Percentiles rank a stretch among this genome's conserved stretches.
Conservation (phyloP, 148 eudicot genomes). For the Rhododendron ovatum region DNA sequence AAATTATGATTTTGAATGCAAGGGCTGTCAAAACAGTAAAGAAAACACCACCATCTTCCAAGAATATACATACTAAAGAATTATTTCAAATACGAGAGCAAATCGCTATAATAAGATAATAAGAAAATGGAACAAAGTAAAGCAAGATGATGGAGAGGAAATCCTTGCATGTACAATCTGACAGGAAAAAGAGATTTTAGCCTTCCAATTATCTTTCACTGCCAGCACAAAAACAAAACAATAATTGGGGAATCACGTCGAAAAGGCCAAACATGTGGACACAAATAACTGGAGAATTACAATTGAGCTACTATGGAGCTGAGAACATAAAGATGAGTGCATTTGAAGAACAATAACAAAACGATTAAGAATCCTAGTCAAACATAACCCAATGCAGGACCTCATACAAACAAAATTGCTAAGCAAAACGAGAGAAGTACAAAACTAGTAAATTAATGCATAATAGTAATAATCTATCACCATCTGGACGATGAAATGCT, state of each 20-base stretch:
- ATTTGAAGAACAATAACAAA: constrained; percentile 5
- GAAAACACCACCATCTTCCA: not conserved
- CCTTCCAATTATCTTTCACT: not conserved
- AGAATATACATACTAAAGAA: not conserved
- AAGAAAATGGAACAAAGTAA: not conserved
- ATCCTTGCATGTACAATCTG: not conserved
- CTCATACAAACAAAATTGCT: not conserved
- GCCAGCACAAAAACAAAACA: not conserved
- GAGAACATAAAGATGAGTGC: constrained; percentile 1
- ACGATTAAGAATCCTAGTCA: not conserved
- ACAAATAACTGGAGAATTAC: not conserved
- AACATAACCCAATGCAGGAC: not conserved
- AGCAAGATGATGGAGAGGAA: not conserved
- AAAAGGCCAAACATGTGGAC: not conserved
- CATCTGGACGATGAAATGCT: constrained; percentile 17
- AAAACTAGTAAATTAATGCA: not conserved
- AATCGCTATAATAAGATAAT: not conserved
- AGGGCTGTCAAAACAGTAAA: not conserved
- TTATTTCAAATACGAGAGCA: not conserved
- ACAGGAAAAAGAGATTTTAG: not conserved
- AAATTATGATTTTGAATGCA: not conserved
- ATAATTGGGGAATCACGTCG: not conserved
- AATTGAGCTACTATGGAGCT: not conserved
- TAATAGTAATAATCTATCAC: not conserved
- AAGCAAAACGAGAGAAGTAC: not conserved